These are phyloP conservation scores for Ophiostoma fasciatum DNA, from an alignment of 2,329 filamentous ascomycete genomes.

Conservation along the genomic window DNA sequence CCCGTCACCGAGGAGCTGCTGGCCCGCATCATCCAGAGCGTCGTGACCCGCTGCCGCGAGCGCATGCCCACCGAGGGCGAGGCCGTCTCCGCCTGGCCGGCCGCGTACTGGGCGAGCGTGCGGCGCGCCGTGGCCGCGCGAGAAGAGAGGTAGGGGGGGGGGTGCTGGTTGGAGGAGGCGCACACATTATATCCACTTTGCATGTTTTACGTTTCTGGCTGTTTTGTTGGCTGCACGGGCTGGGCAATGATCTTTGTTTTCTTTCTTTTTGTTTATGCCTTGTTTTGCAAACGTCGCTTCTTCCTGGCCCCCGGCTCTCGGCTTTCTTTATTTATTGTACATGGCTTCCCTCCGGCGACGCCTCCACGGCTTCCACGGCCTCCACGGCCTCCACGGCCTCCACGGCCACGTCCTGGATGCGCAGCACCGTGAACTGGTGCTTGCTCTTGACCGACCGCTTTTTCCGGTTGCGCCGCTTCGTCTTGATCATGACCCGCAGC, in stretches of 20 bases:
- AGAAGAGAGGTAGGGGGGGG: conserved; percentile 14
- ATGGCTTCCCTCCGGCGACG: too few species aligned
- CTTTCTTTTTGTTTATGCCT: not conserved
- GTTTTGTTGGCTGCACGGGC: too few species aligned
- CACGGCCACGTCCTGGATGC: conserved; percentile 49
- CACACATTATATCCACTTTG: conserved; percentile 8
- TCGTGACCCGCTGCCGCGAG: conserved; percentile 43
- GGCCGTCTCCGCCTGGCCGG: conserved; percentile 38
- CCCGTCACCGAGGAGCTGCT: conserved; percentile 49
- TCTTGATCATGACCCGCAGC: conserved; percentile 64
- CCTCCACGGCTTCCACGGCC: not conserved
- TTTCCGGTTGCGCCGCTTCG: conserved; percentile 60
- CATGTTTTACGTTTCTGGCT: too few species aligned
- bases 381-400: not conserved
- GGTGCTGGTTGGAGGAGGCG: too few species aligned
- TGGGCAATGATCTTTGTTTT: conserved; percentile 17
- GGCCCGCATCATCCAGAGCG: conserved; percentile 46
- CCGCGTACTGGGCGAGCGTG: conserved; percentile 46
- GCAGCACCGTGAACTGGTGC: conserved; percentile 74
- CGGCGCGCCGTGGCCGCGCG: conserved; percentile 31
- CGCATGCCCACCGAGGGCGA: conserved; percentile 44
- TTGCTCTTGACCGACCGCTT: conserved; percentile 73
- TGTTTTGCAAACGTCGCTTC: not conserved
- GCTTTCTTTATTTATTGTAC: not conserved
- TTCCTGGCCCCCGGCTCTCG: not conserved